Evolutionary conservation across 2,329 filamentous ascomycete genomes (phyloP).

Genomic region (Cadophora sp.): DNA sequence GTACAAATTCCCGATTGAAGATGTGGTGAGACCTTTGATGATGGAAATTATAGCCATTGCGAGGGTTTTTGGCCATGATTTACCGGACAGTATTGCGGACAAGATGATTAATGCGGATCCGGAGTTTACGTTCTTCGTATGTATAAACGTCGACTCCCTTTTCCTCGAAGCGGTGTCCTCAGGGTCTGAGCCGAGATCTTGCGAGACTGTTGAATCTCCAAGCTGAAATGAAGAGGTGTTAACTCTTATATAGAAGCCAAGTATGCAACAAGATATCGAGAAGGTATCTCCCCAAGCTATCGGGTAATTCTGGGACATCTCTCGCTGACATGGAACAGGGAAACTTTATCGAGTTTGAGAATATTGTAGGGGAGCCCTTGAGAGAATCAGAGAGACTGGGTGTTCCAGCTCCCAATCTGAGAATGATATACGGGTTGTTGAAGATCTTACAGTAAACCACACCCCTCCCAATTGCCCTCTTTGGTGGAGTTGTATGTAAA

Average conservation of each 20-base stretch:
- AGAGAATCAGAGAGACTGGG: slow-evolving; percentile 56
- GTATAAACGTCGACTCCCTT: not conserved
- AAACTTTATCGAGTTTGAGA: slow-evolving; percentile 62
- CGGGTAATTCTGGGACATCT: not conserved
- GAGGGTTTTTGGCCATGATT: slow-evolving; percentile 35
- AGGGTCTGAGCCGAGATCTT: not conserved
- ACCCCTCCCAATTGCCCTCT: not conserved
- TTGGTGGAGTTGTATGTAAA: not conserved
- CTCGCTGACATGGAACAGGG: slow-evolving; percentile 45
- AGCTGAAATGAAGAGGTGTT: not conserved
- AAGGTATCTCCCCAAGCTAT: slow-evolving; percentile 43
- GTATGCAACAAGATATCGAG: slow-evolving; percentile 60
- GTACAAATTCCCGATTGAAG: slow-evolving; percentile 43
- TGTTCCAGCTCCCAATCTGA: slow-evolving; percentile 57
- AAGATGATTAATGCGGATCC: slow-evolving; percentile 57
- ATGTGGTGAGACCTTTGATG: slow-evolving; percentile 43
- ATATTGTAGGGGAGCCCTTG: slow-evolving; percentile 61
- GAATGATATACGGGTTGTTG: slow-evolving; percentile 60
- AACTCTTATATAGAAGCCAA: slow-evolving; percentile 36
- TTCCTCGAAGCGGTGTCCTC: not conserved
- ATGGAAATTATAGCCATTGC: slow-evolving; percentile 40
- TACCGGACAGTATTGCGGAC: slow-evolving; percentile 36
- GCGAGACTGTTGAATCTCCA: not conserved
- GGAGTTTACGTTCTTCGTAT: slow-evolving; percentile 49
- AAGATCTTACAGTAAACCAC: slow-evolving; percentile 54